Percentiles rank a stretch among this genome's conserved stretches.
Conservation (phyloP, 176 grass and related monocot species). For the Raddia distichophylla region DNA sequence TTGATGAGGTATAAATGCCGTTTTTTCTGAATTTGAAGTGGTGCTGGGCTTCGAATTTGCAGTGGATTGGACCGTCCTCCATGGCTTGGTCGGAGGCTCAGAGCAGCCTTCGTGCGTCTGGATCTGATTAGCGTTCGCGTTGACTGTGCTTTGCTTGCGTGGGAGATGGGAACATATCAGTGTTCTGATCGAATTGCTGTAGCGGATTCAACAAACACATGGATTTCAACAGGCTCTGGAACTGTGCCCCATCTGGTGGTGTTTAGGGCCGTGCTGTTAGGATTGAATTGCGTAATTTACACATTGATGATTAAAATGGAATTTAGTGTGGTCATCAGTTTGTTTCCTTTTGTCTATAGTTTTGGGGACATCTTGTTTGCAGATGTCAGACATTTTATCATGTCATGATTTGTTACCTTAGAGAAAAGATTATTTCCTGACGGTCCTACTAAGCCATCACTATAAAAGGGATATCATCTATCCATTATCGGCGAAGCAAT, state of each 20-base stretch:
- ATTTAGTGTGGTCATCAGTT: slow-evolving; percentile 13
- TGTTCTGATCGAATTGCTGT: neutral
- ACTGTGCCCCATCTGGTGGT: neutral
- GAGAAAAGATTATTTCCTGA: too few species aligned
- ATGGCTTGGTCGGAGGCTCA: neutral
- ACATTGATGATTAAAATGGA: neutral
- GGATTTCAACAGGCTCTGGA: neutral
- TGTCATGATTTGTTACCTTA: too few species aligned
- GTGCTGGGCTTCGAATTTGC: neutral
- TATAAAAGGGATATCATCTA: too few species aligned
- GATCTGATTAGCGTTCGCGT: neutral
- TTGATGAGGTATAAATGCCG: neutral
- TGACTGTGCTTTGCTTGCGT: neutral
- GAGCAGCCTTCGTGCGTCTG: neutral
- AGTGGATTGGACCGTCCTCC: neutral
- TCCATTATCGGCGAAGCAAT: too few species aligned
- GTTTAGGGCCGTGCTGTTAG: neutral
- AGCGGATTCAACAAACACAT: slow-evolving; percentile 15
- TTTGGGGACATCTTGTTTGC: neutral
- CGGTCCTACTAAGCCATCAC: too few species aligned
- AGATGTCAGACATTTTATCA: neutral
- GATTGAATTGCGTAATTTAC: neutral
- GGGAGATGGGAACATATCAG: neutral
- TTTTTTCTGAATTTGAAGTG: neutral
- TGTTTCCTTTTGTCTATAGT: neutral